Evolutionary conservation across 2,329 filamentous ascomycete species (phyloP), one percentile per base, ranked within the genome.

Genomic region (Microascus cirrosus): DNA sequence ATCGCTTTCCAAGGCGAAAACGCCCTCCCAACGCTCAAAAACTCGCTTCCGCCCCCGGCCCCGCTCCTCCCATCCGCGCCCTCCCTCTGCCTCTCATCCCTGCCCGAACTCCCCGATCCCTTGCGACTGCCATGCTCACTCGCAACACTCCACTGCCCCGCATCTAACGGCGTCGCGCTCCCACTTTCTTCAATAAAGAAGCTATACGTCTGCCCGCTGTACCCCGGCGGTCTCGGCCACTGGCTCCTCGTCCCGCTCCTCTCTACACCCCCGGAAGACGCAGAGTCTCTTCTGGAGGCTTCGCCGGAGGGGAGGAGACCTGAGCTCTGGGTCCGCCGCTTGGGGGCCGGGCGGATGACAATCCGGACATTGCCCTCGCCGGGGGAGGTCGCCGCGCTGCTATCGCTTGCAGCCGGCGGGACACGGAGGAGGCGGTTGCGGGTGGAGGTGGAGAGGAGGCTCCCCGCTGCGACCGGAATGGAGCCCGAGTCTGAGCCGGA

Each of bases 211-310:
- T 62, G 62, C 1, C 64, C 64, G 1, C 54, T 58, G 55, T 66
- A 64, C 7, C 64, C 66, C 1, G 68, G 66, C 42, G 66, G 66
- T 60, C 66, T 63, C 2, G 66, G 67, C 66, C 65, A 70, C 18
- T 61, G 48, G 28, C 12, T 61, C 53, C 13, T 55, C 56, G 24
- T 53, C 58, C n/a, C 25, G 59, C 51, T 32, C 36, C 61, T 56
- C 48, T 25, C 55, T 18, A 18, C 28, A 3, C 25, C 20, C 2
- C 6, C 34, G 12, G 59, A 18, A 7, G 42, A 25, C 8, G 48
- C 22, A 2, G 45, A 45, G 3, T 11, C 18, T 2, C 7, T n/a
- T 36, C 42, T n/a, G 5, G 53, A 55, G 2, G 22, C 53, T 24
- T 45, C n/a, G 48, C 54, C 58, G 7, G 54, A 52, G 48, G 54